Base-by-base conservation (phyloP, 192 early-diverging fungal species). In the Coemansia sp. region DNA sequence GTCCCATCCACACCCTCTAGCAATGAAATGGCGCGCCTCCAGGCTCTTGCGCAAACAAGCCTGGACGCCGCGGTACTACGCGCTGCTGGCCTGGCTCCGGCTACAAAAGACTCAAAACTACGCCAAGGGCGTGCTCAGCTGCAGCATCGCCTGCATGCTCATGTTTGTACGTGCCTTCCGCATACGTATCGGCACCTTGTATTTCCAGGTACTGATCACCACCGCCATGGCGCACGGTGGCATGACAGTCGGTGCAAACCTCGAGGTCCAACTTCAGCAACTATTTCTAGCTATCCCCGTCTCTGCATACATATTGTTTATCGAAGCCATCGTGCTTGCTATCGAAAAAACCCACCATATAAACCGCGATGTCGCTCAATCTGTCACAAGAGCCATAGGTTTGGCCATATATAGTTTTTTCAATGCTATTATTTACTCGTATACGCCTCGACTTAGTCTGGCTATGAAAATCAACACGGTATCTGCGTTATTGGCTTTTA, bases 181-280 rank as follows among this genome's bases (percentile, higher is more conserved):
- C 18, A 2, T 17, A 3, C 52, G 34, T 17, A 62, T 79, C 20
- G 77, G 77, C 3, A 38, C 71, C 7, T 38, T 72, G 0, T 79
- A 73, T 48, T 71, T 79, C 36, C 64, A 70, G 20, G 63, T 71
- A 0, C 32, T 79, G 28, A 63, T 79, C 4, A 73, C 71, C 38
- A 73, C 77, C 0, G 68, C 64, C 10, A 55, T 72, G 63, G 77
- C 77, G n/a, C 71, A 79, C 30, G 71, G 68, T 22, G 77, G 77
- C 5, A 72, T 54, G 61, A 73, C 71, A 1, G 65, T 79, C 1
- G 77, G 77, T 6, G 71, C 77, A 2, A 79, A 79, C 56, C 63
- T 79, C 8, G 77, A 79, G 54, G 38, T 73, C 3, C 77, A 79
- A 65, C 11, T 67, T 4, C 77, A 79, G 57, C 77, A 79, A 31